Evolutionary conservation across 257 asterid species (phyloP).

Genomic region (Penstemon eatonii): DNA sequence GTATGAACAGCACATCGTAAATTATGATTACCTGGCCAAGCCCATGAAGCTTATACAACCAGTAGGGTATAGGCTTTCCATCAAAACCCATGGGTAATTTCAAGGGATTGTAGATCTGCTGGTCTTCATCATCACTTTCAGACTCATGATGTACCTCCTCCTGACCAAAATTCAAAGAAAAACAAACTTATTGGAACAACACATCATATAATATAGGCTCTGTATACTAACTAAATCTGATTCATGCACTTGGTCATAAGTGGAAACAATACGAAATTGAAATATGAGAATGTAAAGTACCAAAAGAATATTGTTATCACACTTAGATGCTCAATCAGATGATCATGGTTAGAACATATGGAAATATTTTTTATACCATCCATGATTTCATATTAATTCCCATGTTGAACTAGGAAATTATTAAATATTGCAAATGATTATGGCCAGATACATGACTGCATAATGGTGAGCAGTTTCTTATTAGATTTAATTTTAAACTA

Average conservation of each 20-base stretch:
- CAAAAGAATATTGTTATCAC: neutral
- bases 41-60: slow-evolving; percentile 98
- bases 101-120: slow-evolving; percentile 96
- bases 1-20: slow-evolving; percentile 19
- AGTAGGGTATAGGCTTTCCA: slow-evolving; percentile 98
- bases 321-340: neutral
- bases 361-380: no score
- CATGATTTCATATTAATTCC: no score
- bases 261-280: slow-evolving; percentile 20
- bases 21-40: slow-evolving; percentile 84
- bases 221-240: neutral
- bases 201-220: slow-evolving; percentile 4
- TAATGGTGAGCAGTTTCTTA: neutral
- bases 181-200: neutral
- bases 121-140: slow-evolving; percentile 97
- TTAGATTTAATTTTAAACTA: neutral
- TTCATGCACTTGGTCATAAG: slow-evolving; percentile 7
- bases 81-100: slow-evolving; percentile 99
- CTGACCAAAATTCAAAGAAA: slow-evolving; percentile 45
- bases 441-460: neutral
- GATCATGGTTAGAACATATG: neutral
- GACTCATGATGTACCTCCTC: slow-evolving; percentile 88
- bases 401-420: neutral
- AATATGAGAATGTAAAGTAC: neutral
- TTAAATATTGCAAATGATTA: neutral